Percentiles rank a stretch among this genome's conserved stretches.
Conservation (phyloP, 495 filamentous ascomycete species). For the Hyphodiscus hymeniophilus region DNA sequence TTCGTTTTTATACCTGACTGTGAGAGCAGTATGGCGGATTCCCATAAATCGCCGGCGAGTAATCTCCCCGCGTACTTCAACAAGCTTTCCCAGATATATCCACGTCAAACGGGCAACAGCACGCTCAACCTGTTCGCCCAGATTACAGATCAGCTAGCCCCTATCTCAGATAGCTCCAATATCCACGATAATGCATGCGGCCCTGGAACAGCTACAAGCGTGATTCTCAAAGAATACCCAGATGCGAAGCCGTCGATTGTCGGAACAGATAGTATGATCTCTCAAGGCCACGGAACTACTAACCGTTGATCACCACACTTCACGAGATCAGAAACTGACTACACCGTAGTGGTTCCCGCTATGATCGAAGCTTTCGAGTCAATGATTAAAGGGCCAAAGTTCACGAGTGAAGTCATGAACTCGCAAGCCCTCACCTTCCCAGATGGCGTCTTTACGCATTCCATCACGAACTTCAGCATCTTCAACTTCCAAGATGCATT, state of each 20-base stretch:
- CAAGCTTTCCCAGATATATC: slow-evolving; percentile 23
- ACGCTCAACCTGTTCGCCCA: slow-evolving; percentile 23
- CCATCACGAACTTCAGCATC: slow-evolving; percentile 31
- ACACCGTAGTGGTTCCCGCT: slow-evolving; percentile 15
- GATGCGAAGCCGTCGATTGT: slow-evolving; percentile 22
- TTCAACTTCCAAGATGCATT: slow-evolving; percentile 26
- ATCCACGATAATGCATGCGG: slow-evolving; percentile 31
- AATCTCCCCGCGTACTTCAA: slow-evolving; percentile 25
- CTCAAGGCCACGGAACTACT: no score
- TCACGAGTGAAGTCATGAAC: slow-evolving; percentile 20
- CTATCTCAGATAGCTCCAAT: slow-evolving; percentile 21
- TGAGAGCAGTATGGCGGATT: no score
- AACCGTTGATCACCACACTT: no score
- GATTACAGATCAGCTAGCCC: slow-evolving; percentile 21
- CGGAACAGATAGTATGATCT: slow-evolving; percentile 27
- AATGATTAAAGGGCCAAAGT: background rate
- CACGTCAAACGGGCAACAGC: slow-evolving; percentile 25
- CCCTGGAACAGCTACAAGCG: slow-evolving; percentile 26
- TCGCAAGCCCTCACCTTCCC: slow-evolving; percentile 20
- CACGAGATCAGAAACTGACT: no score
- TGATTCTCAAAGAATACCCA: slow-evolving; percentile 18
- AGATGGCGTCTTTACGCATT: slow-evolving; percentile 30
- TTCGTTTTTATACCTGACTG: no score
- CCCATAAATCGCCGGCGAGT: background rate
- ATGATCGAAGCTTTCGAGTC: slow-evolving; percentile 17